These are phyloP conservation scores for Dothistroma septosporum DNA, from an alignment of 2,329 filamentous ascomycete genomes.

Conservation along the genomic window DNA sequence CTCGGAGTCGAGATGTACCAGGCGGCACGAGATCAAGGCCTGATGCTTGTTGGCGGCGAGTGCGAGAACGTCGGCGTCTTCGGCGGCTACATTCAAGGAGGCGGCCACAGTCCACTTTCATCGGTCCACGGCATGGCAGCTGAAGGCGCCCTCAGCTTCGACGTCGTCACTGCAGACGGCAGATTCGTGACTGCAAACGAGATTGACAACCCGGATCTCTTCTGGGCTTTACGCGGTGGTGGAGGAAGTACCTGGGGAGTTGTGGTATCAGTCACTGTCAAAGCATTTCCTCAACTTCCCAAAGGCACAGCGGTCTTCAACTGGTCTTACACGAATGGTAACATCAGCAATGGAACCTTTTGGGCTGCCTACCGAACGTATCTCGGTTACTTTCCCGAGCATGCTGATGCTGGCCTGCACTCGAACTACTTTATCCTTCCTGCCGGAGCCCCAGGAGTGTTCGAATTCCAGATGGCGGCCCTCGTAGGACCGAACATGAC, in stretches of 20 bases:
- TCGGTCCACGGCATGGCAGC: conserved; percentile 25
- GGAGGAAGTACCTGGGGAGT: conserved; percentile 41
- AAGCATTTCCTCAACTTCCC: not conserved
- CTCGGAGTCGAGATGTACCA: conserved; percentile 48
- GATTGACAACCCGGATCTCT: conserved; percentile 48
- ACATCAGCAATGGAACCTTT: not conserved
- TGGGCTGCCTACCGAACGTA: not conserved
- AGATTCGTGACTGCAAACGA: conserved; percentile 26
- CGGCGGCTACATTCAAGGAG: not conserved
- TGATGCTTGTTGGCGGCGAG: conserved; percentile 53
- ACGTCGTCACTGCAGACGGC: conserved; percentile 24
- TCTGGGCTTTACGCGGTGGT: conserved; percentile 49
- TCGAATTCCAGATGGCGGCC: not conserved
- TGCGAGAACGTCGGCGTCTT: conserved; percentile 44
- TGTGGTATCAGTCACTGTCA: not conserved
- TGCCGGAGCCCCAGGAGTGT: not conserved
- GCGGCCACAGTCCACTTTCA: not conserved
- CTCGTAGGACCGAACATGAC: not conserved
- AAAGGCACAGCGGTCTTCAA: not conserved
- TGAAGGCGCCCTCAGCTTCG: conserved; percentile 24
- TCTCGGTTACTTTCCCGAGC: not conserved
- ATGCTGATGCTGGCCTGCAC: not conserved
- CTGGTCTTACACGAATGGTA: not conserved
- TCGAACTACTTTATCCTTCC: not conserved
- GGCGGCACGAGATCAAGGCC: conserved; percentile 41